These are phyloP conservation scores for Marvania coccoides DNA, from an alignment of 139 green algal species.

Conservation along the genomic window DNA sequence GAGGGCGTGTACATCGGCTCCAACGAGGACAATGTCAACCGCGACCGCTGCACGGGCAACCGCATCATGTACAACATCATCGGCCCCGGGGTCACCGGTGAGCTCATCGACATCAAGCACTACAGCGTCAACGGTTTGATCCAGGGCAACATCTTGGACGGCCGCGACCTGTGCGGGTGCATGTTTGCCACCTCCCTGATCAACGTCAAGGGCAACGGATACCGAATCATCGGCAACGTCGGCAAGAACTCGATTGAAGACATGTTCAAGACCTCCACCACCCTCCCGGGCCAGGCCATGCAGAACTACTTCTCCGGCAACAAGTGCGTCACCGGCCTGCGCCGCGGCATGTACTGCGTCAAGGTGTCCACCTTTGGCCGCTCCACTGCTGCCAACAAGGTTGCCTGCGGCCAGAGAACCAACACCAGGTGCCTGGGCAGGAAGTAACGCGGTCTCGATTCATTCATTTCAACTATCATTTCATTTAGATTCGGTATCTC, in stretches of 20 bases:
- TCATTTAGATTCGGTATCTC: too few relatives aligned
- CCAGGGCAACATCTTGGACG: slow-evolving; percentile 1
- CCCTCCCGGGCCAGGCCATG: background rate
- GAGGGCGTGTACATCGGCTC: slow-evolving; percentile 7
- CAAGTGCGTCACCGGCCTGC: background rate
- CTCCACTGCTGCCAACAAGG: too few relatives aligned
- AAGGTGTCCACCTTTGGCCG: too few relatives aligned
- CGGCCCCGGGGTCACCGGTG: slow-evolving; percentile 1
- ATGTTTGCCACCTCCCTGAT: slow-evolving; percentile 4
- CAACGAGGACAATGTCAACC: background rate
- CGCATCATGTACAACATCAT: slow-evolving; percentile 9
- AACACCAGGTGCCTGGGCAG: too few relatives aligned
- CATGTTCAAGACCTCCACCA: slow-evolving; percentile 4
- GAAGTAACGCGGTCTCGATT: too few relatives aligned
- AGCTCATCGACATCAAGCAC: slow-evolving; percentile 1
- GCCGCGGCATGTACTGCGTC: background rate
- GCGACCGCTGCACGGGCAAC: background rate
- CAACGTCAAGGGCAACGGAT: slow-evolving; percentile 7
- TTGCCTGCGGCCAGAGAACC: too few relatives aligned
- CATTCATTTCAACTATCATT: too few relatives aligned
- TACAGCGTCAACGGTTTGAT: background rate
- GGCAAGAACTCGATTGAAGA: slow-evolving; percentile 2
- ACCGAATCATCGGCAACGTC: slow-evolving; percentile 1
- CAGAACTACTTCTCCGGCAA: background rate
- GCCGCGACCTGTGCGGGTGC: background rate